A percentile compares a stretch with the other conserved stretches of the same genome.
phyloP scores from a whole-genome alignment of 2,329 filamentous ascomycete genomes.

The Aureobasidium sp. region DNA sequence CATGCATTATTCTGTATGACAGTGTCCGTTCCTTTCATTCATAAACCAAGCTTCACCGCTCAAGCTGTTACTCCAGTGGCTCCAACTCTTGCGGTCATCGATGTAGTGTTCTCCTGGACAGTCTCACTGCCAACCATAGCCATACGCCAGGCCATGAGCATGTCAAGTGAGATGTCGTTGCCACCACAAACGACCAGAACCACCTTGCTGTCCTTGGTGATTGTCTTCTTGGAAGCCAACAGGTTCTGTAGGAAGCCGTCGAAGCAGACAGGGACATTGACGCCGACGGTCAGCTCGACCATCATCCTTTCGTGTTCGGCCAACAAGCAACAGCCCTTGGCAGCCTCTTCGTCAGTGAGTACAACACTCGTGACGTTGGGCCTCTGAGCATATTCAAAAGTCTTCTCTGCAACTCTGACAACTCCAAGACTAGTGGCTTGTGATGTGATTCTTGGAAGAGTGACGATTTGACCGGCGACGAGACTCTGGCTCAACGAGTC shows the following conservation, averaged over 20 bases:
- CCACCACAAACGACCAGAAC: conserved; percentile 79
- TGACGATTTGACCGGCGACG: conserved; percentile 42
- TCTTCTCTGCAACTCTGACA: conserved; percentile 55
- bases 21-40: background rate
- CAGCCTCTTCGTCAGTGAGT: conserved; percentile 68
- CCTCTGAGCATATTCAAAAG: conserved; percentile 53
- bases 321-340: conserved; percentile 66
- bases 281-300: conserved; percentile 79
- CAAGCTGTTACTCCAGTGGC: conserved; percentile 1
- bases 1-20: background rate
- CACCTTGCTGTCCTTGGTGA: conserved; percentile 60
- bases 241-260: conserved; percentile 51
- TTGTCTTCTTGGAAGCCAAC: conserved; percentile 44
- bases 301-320: conserved; percentile 74
- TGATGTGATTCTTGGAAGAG: conserved; percentile 62
- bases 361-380: conserved; percentile 49
- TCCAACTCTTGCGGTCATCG: background rate
- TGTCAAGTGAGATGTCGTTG: conserved; percentile 42
- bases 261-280: conserved; percentile 63
- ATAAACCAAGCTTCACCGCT: background rate
- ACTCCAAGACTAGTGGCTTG: conserved; percentile 68
- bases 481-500: conserved; percentile 60
- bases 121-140: conserved; percentile 12
- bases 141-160: conserved; percentile 42
- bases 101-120: conserved; percentile 6